These are phyloP conservation scores for Fusarium chuoi DNA, from an alignment of 2,329 filamentous ascomycete species.

Conservation along the genomic window DNA sequence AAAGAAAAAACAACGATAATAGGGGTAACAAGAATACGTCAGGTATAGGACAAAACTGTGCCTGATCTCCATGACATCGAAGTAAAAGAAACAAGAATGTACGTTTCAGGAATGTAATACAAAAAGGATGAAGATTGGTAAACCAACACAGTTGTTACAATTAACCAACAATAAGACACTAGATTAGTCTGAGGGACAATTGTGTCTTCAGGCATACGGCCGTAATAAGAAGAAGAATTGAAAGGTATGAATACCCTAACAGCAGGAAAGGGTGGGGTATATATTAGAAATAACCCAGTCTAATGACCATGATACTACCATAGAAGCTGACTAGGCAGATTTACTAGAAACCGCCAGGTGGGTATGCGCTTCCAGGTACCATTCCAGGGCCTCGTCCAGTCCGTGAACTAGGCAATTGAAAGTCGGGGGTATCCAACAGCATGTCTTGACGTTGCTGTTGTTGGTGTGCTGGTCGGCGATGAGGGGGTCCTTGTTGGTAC, in stretches of 20 bases:
- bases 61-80: constrained; percentile 13
- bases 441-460: constrained; percentile 73
- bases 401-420: constrained; percentile 70
- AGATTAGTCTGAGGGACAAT: constrained; percentile 20
- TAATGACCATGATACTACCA: background rate
- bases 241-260: constrained; percentile 6
- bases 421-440: constrained; percentile 87
- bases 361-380: constrained; percentile 67
- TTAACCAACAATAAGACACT: constrained; percentile 12
- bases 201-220: constrained; percentile 18
- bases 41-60: background rate
- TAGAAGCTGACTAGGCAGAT: constrained; percentile 6
- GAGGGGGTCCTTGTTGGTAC: constrained; percentile 55
- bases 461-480: constrained; percentile 60
- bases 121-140: background rate
- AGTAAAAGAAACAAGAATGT: constrained; percentile 1
- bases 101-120: background rate
- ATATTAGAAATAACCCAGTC: background rate
- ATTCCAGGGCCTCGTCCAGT: constrained; percentile 54
- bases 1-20: background rate
- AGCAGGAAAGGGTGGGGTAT: background rate
- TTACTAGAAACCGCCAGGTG: constrained; percentile 44
- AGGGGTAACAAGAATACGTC: background rate
- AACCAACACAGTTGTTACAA: constrained; percentile 9
- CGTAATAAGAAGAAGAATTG: constrained; percentile 8